phyloP scores from a whole-genome alignment of 2,329 filamentous ascomycete genomes.

The Fusarium decemcellulare region DNA sequence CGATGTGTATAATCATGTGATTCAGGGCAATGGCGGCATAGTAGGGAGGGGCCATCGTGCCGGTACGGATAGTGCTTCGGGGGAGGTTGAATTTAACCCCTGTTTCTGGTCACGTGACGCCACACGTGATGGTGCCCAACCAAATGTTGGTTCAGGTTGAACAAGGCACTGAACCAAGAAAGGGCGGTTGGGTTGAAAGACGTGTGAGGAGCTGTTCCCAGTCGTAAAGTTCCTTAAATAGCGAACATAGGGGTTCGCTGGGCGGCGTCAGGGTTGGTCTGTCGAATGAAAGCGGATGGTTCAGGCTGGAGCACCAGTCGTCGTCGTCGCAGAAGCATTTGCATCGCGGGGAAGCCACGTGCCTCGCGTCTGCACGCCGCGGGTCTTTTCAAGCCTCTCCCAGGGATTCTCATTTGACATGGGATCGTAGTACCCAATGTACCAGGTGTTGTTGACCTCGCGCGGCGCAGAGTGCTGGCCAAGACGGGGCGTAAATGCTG shows the following conservation, averaged over 20 bases:
- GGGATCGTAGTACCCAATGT: slow-evolving; percentile 77
- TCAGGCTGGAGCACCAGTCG: slow-evolving; percentile 30
- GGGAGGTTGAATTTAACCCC: slow-evolving; percentile 39
- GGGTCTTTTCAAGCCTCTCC: slow-evolving; percentile 67
- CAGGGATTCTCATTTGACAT: slow-evolving; percentile 82
- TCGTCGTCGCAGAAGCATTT: slow-evolving; percentile 9
- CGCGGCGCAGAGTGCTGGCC: slow-evolving; percentile 28
- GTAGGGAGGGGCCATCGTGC: slow-evolving; percentile 13
- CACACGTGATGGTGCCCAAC: slow-evolving; percentile 25
- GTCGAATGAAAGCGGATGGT: not conserved
- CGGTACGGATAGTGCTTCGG: slow-evolving; percentile 18
- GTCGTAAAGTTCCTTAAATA: too few species aligned
- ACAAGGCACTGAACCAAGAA: not conserved
- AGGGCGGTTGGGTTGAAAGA: not conserved
- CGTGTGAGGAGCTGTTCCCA: not conserved
- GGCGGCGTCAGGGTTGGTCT: too few species aligned
- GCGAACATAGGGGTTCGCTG: too few species aligned
- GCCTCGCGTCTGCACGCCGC: slow-evolving; percentile 60
- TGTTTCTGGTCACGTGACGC: slow-evolving; percentile 33
- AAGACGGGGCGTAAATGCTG: slow-evolving; percentile 10
- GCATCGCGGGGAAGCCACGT: slow-evolving; percentile 57
- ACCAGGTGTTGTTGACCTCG: slow-evolving; percentile 63
- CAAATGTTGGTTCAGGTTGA: not conserved
- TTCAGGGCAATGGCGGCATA: slow-evolving; percentile 33
- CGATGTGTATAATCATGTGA: slow-evolving; percentile 40